phyloP scores from a whole-genome alignment of 371 early-diverging fungal species.

The Mucor indicus region DNA sequence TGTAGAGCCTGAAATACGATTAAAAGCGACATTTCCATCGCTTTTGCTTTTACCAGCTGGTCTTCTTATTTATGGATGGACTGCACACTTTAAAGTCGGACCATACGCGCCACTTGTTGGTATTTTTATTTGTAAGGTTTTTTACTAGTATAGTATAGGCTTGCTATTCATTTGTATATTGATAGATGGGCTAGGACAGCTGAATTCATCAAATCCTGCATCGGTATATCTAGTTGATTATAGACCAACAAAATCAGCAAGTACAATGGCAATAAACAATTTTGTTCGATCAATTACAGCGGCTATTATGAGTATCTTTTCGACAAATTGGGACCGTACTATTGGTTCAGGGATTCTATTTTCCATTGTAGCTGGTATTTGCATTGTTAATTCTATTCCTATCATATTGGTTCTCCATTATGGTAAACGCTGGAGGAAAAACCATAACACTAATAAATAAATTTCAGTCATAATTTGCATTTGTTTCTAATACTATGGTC shows the following conservation, averaged over 20 bases:
- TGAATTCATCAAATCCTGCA: conserved; percentile 38
- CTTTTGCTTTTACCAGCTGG: conserved; percentile 49
- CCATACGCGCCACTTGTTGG: conserved; percentile 47
- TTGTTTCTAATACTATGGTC: no score
- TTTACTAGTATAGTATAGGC: conserved; percentile 12
- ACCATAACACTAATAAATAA: no score
- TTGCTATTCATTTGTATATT: not conserved
- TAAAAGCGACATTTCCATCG: conserved; percentile 39
- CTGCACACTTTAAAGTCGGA: conserved; percentile 25
- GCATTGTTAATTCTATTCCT: conserved; percentile 13
- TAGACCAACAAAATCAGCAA: conserved; percentile 28
- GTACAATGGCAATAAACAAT: not conserved
- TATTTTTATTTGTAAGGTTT: conserved; percentile 47
- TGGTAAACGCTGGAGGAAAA: conserved; percentile 25
- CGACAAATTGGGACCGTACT: conserved; percentile 12
- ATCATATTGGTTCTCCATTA: conserved; percentile 12
- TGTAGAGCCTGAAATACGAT: conserved; percentile 36
- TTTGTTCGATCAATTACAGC: not conserved
- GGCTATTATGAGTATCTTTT: conserved; percentile 31
- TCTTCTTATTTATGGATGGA: conserved; percentile 52
- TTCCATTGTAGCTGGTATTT: conserved; percentile 17
- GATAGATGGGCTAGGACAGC: conserved; percentile 25
- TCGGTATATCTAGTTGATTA: conserved; percentile 52
- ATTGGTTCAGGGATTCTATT: conserved; percentile 21
- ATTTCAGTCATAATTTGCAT: no score